A percentile compares a stretch with the other conserved stretches of the same genome.
phyloP scores from a whole-genome alignment of 2,329 filamentous ascomycete genomes.

The Ophiostoma quercus region DNA sequence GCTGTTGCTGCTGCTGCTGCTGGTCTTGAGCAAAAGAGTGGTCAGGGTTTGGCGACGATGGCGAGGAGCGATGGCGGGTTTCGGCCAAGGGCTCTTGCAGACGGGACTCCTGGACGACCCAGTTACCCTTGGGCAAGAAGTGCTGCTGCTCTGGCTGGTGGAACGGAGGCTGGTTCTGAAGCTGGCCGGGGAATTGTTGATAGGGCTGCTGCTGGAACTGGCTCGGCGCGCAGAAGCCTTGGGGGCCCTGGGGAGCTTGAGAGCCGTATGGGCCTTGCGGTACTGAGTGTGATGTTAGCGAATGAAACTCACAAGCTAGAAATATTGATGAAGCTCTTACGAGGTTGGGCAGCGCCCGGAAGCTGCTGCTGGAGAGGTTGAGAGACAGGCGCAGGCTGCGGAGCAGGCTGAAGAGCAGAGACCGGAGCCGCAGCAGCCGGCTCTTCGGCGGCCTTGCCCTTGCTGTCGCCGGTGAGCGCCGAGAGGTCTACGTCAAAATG shows the following conservation, averaged over 20 bases:
- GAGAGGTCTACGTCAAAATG: slow-evolving; percentile 40
- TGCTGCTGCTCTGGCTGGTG: neutral
- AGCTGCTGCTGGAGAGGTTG: slow-evolving; percentile 17
- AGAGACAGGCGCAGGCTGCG: neutral
- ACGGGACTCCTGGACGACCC: slow-evolving; percentile 15
- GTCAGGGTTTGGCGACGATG: slow-evolving; percentile 2
- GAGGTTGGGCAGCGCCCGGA: neutral
- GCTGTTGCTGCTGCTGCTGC: slow-evolving; percentile 22
- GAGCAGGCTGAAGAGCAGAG: neutral
- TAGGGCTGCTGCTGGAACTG: neutral
- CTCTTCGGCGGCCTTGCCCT: slow-evolving; percentile 22
- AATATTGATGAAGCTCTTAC: too few species aligned
- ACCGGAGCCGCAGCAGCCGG: slow-evolving; percentile 6
- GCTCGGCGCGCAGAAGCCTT: neutral
- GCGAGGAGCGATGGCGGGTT: slow-evolving; percentile 13
- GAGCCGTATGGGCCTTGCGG: too few species aligned
- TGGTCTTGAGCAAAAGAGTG: neutral
- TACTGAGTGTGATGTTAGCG: too few species aligned
- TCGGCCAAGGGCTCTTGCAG: slow-evolving; percentile 16
- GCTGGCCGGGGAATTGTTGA: slow-evolving; percentile 14
- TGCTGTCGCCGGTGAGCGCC: slow-evolving; percentile 32
- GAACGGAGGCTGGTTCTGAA: slow-evolving; percentile 1
- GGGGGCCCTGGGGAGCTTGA: neutral
- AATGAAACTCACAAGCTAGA: too few species aligned
- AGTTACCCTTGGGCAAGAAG: slow-evolving; percentile 12